Base-by-base conservation (phyloP, 257 asterid genomes). In the Ilex asprella region DNA sequence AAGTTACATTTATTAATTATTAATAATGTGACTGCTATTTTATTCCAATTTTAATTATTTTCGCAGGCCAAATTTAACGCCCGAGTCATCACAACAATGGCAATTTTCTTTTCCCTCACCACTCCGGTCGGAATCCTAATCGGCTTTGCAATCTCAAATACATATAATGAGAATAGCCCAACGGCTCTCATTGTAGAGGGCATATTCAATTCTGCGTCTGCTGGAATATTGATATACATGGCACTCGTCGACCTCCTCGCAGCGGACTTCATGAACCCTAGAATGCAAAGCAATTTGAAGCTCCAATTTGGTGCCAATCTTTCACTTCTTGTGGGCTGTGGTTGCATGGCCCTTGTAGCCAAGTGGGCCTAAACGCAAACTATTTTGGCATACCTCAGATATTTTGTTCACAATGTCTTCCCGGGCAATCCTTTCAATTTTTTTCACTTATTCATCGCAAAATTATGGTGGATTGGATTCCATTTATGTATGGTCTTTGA, bases 201-300 rank as follows among this genome's bases (percentile, higher is more conserved):
- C 32, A 27, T 62, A 9, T 63, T 76, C 10, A 62, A 76, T 58
- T 76, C 81, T 50, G 81, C 78, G 9, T 61, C 81, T 3, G 78
- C 81, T 27, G 81, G 81, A 4, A 76, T 76, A 2, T 53, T 76
- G 8, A 49, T 72, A 2, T 72, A 76, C 9, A 72, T 76, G 81
- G 75, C 81, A 51, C 75, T 76, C 1, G 75, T 76, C 3, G 75
- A 72, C 55, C 70, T 76, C 29, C 70, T 76, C 6, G 75, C 78
- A 2, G 57, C 67, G 3, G 81, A 72, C 41, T 72, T 68, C 32
- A 76, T 65, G 78, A 64, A 55, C 60, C 62, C 81, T 1, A 62
- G 54, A 16, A 16, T 76, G 30, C 70, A 72, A 27, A 29, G 16
- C 2, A 76, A 59, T 49, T 7, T 9, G 30, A 76, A 58, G 31